Base-by-base conservation (phyloP, 176 grass and related monocot species). In the Juncus effusus region DNA sequence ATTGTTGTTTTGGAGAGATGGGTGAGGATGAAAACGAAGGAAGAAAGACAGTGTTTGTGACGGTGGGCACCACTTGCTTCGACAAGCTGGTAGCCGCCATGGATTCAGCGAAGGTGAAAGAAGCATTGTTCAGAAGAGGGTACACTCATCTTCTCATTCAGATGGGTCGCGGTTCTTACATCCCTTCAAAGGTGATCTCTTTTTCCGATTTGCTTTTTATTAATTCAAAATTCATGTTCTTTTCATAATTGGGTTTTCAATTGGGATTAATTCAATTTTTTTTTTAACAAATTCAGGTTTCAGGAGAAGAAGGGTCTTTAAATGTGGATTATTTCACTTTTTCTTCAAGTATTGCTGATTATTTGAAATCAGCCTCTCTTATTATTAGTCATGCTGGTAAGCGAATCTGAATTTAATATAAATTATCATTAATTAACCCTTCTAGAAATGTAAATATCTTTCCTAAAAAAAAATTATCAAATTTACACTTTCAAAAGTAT, bases 341-440 rank as follows among this genome's bases (percentile, higher is more conserved):
- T 83, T 96, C 87, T 56, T 74, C 81, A 60, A 91, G 70, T 58
- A 85, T 91, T 62, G 87, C 84, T 70, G 79, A 96, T 35, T 72
- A 79, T 59, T 76, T 96, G 38, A 74, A 72, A 80, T 78, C 67
- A 3, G 79, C 92, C 63, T 96, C 82, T 35, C 75, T 96, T 62
- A 75, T 96, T 61, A 83, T 96, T 52, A 96, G 91, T 53, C 91
- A 96, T 77, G 91, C 91, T 82, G 91, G 87, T 86, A 65, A 79
- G 7, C 39, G 10, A 54, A 16, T 50, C 13, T 1, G 11, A 10
- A 4, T 45, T 4, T 45, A 45, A 45, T 45, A 45, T 45, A 45
- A 45, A 45, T 45, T 45, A 45, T 45, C 42, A 4, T 45, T 45
- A 45, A 4, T 45, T 45, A 45, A 45, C n/a, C n/a, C n/a, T n/a